Base-by-base conservation (phyloP, 1,284 basidiomycete genomes). In the Malassezia caprae region DNA sequence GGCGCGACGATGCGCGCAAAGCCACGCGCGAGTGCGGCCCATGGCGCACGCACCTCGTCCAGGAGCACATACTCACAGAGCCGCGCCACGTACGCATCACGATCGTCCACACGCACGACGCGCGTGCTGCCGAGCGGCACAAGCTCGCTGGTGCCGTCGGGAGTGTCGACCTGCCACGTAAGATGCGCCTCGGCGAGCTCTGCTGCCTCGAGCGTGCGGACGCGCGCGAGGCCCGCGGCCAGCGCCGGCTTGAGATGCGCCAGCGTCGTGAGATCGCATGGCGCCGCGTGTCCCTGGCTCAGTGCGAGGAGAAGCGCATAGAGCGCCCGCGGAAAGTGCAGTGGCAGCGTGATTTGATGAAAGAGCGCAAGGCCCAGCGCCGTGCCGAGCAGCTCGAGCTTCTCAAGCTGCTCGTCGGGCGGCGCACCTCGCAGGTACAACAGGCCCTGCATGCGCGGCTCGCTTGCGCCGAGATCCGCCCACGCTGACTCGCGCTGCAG, bases 341-440 rank as follows among this genome's bases (percentile, higher is more conserved):
- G 53, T 1, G 60, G 41, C 6, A 68, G 39, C 21, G 63, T 62
- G 23, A 60, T 51, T n/a, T 60, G 57, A 34, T 64, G 60, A 19
- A 65, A 44, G 13, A 62, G 53, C 1, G 66, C 66, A 5, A 65
- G 54, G 2, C 59, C 66, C 7, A 68, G 54, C 4, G 60, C 43
- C 2, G 60, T 21, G 17, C 66, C 66, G 1, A 68, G 51, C 24
- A 65, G 60, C 8, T 61, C 43, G 2, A 59, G 41, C 17, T 46
- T 47, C 2, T 43, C 48, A 7, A 51, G 48, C 8, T 23, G 47
- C 2, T 48, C 51, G n/a, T 30, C 43, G 10, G 52, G 8, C 6
- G 47, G 28, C 2, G 39, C 24, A 56, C 0, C 59, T 49, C n/a
- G 10, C 17, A 52, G 41, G 43, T 39, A 57, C 13, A 57, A 17